phyloP scores from a whole-genome alignment of 139 green algal species.

The Micractinium conductrix region DNA sequence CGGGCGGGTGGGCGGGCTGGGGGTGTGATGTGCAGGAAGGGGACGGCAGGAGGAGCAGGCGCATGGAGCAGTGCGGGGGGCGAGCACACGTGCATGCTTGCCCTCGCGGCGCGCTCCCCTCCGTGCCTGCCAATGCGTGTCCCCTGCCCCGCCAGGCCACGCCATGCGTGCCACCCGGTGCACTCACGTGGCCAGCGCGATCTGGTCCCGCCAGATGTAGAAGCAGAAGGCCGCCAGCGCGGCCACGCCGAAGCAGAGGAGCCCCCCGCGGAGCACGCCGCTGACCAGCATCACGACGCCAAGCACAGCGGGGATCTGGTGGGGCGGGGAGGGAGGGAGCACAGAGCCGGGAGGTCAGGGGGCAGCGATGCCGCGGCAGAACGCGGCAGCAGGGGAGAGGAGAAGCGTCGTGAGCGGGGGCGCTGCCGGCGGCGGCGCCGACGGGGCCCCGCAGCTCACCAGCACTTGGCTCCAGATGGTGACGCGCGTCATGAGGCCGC shows the following conservation, averaged over 20 bases:
- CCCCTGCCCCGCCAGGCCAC: no score
- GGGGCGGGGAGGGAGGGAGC: neutral
- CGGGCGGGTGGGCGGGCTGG: no score
- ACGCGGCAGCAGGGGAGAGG: neutral
- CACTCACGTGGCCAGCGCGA: slow-evolving; percentile 57
- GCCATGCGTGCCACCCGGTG: no score
- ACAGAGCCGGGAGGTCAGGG: neutral
- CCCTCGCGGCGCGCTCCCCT: no score
- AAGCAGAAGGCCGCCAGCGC: slow-evolving; percentile 52
- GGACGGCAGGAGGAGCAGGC: no score
- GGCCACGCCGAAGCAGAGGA: slow-evolving; percentile 38
- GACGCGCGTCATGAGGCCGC: slow-evolving; percentile 22
- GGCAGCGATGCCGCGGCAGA: neutral
- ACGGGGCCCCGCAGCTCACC: neutral
- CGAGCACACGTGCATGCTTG: no score
- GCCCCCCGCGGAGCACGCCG: slow-evolving; percentile 9
- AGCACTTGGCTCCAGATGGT: slow-evolving; percentile 43
- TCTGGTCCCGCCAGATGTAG: slow-evolving; percentile 62
- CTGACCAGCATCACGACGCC: slow-evolving; percentile 5
- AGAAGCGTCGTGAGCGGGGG: neutral
- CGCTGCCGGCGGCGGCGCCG: neutral
- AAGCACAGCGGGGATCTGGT: slow-evolving; percentile 9
- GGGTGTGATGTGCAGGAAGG: no score
- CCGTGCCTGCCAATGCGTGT: no score
- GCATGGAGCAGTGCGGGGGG: no score